Conservation (phyloP, 345 rosid genomes). For the Lagerstroemia speciosa region DNA sequence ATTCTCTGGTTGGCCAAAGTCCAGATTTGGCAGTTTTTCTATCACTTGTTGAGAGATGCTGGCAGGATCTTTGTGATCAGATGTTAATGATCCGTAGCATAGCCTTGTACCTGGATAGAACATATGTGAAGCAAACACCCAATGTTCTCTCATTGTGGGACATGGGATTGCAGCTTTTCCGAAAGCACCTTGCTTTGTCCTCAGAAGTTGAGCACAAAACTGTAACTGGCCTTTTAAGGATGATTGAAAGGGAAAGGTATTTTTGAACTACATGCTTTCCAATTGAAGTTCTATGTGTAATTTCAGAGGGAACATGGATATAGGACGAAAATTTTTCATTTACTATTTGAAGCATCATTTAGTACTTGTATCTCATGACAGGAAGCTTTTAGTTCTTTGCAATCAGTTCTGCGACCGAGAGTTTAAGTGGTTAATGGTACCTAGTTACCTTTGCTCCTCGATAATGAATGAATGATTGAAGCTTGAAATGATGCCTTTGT, state of each 20-base stretch:
- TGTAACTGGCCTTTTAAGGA: constrained; percentile 80
- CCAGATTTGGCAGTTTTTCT: constrained; percentile 89
- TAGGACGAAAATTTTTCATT: too few species aligned
- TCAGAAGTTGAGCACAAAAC: constrained; percentile 93
- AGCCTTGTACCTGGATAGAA: constrained; percentile 87
- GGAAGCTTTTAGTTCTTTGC: neutral
- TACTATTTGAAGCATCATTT: neutral
- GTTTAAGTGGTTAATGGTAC: neutral
- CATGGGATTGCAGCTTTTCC: constrained; percentile 95
- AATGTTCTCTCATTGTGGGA: constrained; percentile 87
- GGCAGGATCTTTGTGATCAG: constrained; percentile 95
- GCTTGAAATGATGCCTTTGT: neutral
- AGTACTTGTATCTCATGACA: neutral
- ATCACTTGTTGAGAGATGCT: constrained; percentile 83
- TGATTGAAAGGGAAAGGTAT: constrained; percentile 95
- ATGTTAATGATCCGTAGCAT: constrained; percentile 95
- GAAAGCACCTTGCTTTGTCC: constrained; percentile 72
- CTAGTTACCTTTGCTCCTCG: neutral
- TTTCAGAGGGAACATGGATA: neutral
- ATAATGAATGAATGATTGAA: neutral
- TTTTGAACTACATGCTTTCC: neutral
- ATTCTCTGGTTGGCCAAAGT: constrained; percentile 81
- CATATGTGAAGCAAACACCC: constrained; percentile 84
- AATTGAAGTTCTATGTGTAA: neutral
- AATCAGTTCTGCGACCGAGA: too few species aligned